Conservation (phyloP, 208 protist species). For the Wallacemonas rigidus region DNA sequence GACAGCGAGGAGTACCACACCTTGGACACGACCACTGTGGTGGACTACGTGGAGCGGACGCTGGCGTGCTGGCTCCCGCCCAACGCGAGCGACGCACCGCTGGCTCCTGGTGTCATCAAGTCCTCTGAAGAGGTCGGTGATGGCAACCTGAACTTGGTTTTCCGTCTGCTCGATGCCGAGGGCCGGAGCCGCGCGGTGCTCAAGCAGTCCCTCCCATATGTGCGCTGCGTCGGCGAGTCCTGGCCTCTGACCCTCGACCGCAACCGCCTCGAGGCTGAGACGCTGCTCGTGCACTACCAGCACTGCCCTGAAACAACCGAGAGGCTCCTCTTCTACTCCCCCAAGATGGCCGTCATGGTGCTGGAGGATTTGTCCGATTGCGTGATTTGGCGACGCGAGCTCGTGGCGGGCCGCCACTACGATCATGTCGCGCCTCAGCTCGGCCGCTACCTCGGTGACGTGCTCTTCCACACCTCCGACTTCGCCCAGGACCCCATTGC, state of each 20-base stretch:
- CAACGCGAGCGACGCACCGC: conserved; percentile 9
- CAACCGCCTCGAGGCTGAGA: conserved; percentile 43
- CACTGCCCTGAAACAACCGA: conserved; percentile 24
- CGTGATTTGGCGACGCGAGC: conserved; percentile 36
- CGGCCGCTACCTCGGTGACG: conserved; percentile 35
- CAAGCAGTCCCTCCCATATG: conserved; percentile 40
- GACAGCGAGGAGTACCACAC: conserved; percentile 23
- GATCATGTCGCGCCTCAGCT: conserved; percentile 32
- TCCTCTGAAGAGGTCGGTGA: conserved; percentile 32
- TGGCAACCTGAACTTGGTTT: conserved; percentile 43
- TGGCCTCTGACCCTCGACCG: conserved; percentile 40
- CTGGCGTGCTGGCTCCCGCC: conserved; percentile 11
- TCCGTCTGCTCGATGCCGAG: conserved; percentile 25
- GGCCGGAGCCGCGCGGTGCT: conserved; percentile 32
- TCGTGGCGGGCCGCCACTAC: conserved; percentile 28
- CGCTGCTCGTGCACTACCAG: conserved; percentile 32
- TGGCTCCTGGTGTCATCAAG: conserved; percentile 21
- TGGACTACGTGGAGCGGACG: conserved; percentile 30
- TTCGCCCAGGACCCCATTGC: conserved; percentile 24
- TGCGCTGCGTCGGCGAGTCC: conserved; percentile 35
- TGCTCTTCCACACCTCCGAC: conserved; percentile 48
- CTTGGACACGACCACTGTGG: conserved; percentile 22
- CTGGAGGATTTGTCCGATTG: conserved; percentile 38
- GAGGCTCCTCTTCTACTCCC: conserved; percentile 34
- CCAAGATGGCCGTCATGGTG: conserved; percentile 29